Conservation (phyloP, 441 rosid species). For the Bruguiera hainesii region DNA sequence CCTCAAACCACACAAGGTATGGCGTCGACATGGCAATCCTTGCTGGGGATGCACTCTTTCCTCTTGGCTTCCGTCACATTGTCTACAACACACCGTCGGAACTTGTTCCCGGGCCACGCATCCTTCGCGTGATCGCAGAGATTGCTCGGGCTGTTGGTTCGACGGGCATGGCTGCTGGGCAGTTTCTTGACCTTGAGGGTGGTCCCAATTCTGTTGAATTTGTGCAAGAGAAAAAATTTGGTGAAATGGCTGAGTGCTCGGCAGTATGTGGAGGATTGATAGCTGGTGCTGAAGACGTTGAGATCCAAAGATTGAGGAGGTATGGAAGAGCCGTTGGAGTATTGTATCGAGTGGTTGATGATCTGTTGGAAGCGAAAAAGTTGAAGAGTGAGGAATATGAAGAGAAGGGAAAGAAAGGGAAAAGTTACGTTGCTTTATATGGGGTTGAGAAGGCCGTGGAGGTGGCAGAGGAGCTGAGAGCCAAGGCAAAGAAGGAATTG, state of each 20-base stretch:
- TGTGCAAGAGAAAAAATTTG: slow-evolving; percentile 79
- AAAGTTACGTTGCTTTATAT: slow-evolving; percentile 46
- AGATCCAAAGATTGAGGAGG: slow-evolving; percentile 57
- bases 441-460: slow-evolving; percentile 62
- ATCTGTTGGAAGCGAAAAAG: slow-evolving; percentile 40
- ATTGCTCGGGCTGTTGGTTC: slow-evolving; percentile 92
- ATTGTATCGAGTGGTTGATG: slow-evolving; percentile 72
- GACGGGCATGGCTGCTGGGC: slow-evolving; percentile 94
- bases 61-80: slow-evolving; percentile 85
- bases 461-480: slow-evolving; percentile 61
- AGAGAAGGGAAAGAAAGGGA: slow-evolving; percentile 38
- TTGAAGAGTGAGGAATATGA: slow-evolving; percentile 18
- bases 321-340: slow-evolving; percentile 92
- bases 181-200: slow-evolving; percentile 84
- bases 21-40: slow-evolving; percentile 88
- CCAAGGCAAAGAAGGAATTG: slow-evolving; percentile 59
- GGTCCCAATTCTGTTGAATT: slow-evolving; percentile 51
- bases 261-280: slow-evolving; percentile 88
- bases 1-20: slow-evolving; percentile 71
- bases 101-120: slow-evolving; percentile 56
- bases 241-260: slow-evolving; percentile 84
- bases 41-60: slow-evolving; percentile 93
- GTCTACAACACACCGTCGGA: slow-evolving; percentile 63
- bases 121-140: slow-evolving; percentile 76
- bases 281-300: slow-evolving; percentile 70